These are phyloP conservation scores for Kodamaea arcana DNA, from an alignment of 1,139 yeast genomes.

Conservation along the genomic window DNA sequence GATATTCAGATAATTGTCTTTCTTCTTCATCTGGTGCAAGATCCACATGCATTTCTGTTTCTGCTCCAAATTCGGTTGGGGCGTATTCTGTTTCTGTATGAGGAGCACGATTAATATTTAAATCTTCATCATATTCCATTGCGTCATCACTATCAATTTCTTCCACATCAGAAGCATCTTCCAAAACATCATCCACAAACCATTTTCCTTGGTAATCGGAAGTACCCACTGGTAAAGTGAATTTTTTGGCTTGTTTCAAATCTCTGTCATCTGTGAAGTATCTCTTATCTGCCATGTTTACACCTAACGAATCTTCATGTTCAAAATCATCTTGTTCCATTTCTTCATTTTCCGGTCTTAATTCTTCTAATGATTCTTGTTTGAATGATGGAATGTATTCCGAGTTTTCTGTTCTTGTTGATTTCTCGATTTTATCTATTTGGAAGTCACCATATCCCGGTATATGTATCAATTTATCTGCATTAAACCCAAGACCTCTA, in stretches of 20 bases:
- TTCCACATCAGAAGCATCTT: constrained; percentile 49
- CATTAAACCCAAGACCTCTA: constrained; percentile 80
- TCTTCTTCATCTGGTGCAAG: constrained; percentile 80
- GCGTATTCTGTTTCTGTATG: constrained; percentile 25
- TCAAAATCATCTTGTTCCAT: constrained; percentile 48
- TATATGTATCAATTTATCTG: constrained; percentile 74
- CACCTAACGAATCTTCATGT: constrained; percentile 48
- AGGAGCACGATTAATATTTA: constrained; percentile 19
- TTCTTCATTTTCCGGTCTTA: constrained; percentile 55
- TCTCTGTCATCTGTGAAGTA: constrained; percentile 48
- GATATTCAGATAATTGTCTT: constrained; percentile 65
- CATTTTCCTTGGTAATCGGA: constrained; percentile 94
- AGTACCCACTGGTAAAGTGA: constrained; percentile 74
- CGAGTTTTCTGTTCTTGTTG: constrained; percentile 29
- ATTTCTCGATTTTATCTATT: constrained; percentile 59
- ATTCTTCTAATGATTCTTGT: constrained; percentile 65
- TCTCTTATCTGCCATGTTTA: constrained; percentile 68
- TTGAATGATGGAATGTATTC: constrained; percentile 45
- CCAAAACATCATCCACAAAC: constrained; percentile 62
- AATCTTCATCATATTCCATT: constrained; percentile 27
- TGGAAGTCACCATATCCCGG: constrained; percentile 92
- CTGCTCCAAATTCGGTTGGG: constrained; percentile 48
- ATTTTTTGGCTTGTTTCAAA: constrained; percentile 20
- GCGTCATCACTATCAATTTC: constrained; percentile 36
- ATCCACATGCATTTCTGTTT: constrained; percentile 66